Base-by-base conservation (phyloP, 257 asterid genomes). In the Vinca minor region DNA sequence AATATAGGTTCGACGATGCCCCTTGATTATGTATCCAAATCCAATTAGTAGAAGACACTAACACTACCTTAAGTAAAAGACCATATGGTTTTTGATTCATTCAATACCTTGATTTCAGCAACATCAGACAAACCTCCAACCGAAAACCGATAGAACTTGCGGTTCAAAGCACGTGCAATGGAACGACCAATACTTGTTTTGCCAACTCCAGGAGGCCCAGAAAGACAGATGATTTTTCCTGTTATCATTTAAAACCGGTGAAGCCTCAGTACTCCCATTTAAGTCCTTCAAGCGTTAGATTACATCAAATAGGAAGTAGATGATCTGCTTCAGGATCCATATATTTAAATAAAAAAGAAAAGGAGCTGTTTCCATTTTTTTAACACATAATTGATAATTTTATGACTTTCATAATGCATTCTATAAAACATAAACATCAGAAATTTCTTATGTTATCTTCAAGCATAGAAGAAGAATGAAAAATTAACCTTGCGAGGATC, bases 181-280 rank as follows among this genome's bases (percentile, higher is more conserved):
- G 99, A 93, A 80, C 94, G 97, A 36, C 96, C 99, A 58, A 93
- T 93, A 66, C 99, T 93, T 14, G 99, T 93, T 78, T 93, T 93
- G 67, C 99, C 99, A 63, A 89, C 99, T 73, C 99, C 99, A 38
- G 99, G 99, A 62, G 99, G 99, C 58, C 99, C 99, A 72, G 99
- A 87, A 46, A 93, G 90, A 78, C 99, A 93, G 71, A 93, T 74
- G 69, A 93, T 93, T 81, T 93, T 93, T 71, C 99, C 97, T 93
- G 85, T 67, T 66, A 69, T 52, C 15, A 71, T 46, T 68, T 48
- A 34, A 17, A 32, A 64, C 50, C 2, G 41, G 21, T 26, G 74
- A 66, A 63, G 48, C n/a, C 48, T 57, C 28, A 66, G 46, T 56
- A 68, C 53, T 68, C 46, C 26, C 4, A 59, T 20, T 20, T 21